Conservation (phyloP, 139 green algal genomes). For the Astrephomene gubernaculifera region DNA sequence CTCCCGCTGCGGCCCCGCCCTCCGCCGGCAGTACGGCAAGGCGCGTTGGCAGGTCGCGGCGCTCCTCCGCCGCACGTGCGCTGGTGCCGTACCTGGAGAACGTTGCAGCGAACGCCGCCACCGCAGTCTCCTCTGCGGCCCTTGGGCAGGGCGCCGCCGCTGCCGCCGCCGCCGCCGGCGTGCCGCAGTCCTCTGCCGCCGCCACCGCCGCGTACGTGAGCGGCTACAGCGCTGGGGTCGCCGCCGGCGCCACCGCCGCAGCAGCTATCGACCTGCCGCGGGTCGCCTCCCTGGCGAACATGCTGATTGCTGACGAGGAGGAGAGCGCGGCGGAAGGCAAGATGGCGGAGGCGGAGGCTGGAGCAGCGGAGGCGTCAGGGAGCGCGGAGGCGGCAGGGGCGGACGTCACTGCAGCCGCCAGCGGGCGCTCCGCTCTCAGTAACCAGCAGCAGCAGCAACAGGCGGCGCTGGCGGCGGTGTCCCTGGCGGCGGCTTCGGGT, state of each 20-base stretch:
- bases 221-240: conserved; percentile 37
- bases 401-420: background rate
- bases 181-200: background rate
- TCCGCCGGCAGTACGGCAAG: background rate
- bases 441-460: background rate
- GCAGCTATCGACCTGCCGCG: conserved; percentile 27
- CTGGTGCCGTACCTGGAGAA: conserved; percentile 30
- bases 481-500: conserved; percentile 22
- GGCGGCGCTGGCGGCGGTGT: conserved; percentile 26
- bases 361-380: background rate
- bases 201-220: conserved; percentile 7
- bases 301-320: conserved; percentile 8
- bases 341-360: background rate
- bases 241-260: conserved; percentile 2
- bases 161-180: background rate
- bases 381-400: background rate
- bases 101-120: conserved; percentile 5
- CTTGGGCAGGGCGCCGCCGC: background rate
- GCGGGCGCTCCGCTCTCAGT: background rate
- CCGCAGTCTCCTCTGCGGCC: background rate
- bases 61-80: background rate
- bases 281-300: conserved; percentile 33
- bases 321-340: background rate
- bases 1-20: background rate
- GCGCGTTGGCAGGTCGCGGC: background rate